phyloP scores from a whole-genome alignment of 768 basidiomycete genomes.

The Leccinum subgranulosum region DNA sequence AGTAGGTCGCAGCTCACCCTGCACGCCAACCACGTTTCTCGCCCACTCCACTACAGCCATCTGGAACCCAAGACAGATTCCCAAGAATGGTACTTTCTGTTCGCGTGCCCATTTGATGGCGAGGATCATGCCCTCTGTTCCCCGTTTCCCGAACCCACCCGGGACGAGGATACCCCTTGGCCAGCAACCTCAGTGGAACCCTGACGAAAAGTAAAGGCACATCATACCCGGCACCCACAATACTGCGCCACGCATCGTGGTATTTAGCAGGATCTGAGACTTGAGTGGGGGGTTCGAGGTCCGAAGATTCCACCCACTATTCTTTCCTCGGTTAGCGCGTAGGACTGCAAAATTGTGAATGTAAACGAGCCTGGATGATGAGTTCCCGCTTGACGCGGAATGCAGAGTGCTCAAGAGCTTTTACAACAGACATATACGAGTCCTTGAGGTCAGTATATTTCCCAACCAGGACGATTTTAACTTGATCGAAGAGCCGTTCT shows the following conservation, averaged over 20 bases:
- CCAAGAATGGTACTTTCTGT: constrained; percentile 91
- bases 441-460: constrained; percentile 98
- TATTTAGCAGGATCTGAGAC: constrained; percentile 80
- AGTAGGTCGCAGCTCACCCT: constrained; percentile 41
- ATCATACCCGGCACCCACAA: constrained; percentile 83
- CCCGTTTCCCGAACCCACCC: constrained; percentile 91
- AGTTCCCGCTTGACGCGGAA: constrained; percentile 89
- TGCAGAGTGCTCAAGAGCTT: constrained; percentile 95
- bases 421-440: constrained; percentile 97
- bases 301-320: constrained; percentile 95
- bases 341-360: not conserved
- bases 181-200: constrained; percentile 9
- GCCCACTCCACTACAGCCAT: constrained; percentile 96
- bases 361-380: constrained; percentile 60
- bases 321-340: constrained; percentile 4
- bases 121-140: constrained; percentile 96
- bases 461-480: constrained; percentile 88
- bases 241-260: constrained; percentile 92
- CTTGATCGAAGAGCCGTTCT: constrained; percentile 86
- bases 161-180: constrained; percentile 92
- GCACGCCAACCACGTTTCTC: constrained; percentile 71
- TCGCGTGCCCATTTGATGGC: constrained; percentile 98
- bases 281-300: constrained; percentile 82
- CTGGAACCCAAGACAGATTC: constrained; percentile 98
- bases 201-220: constrained; percentile 22